These are phyloP conservation scores for Carex pumila DNA, from an alignment of 176 grass and related monocot genomes.

Conservation along the genomic window DNA sequence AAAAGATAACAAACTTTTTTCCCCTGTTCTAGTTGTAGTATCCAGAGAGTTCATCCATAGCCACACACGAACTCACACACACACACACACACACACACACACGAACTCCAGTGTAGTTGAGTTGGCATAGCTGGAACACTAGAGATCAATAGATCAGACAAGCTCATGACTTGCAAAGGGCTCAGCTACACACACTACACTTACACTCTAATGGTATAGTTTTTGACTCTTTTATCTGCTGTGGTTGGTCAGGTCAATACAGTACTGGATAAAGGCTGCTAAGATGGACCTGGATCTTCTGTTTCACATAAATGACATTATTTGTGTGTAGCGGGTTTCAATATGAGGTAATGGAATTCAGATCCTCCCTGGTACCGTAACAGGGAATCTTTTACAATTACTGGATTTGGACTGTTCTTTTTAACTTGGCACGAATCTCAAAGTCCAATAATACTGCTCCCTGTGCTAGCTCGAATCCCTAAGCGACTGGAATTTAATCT, in stretches of 20 bases:
- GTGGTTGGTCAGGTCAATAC: background rate
- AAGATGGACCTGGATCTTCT: background rate
- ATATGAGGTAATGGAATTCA: too few species aligned
- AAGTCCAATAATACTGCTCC: too few species aligned
- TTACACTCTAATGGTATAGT: background rate
- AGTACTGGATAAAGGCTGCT: conserved; percentile 11
- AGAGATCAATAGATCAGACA: background rate
- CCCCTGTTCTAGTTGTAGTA: background rate
- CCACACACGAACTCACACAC: conserved; percentile 5
- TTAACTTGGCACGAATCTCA: background rate
- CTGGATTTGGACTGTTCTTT: too few species aligned
- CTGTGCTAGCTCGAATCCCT: too few species aligned
- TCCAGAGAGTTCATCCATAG: background rate
- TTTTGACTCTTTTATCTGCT: background rate
- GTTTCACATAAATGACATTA: background rate
- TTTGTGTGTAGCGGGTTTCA: background rate
- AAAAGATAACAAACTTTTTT: conserved; percentile 22
- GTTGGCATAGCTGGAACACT: background rate
- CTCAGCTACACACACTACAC: background rate
- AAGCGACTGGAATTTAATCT: too few species aligned
- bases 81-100: conserved; percentile 7
- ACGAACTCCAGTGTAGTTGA: background rate
- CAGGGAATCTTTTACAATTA: too few species aligned
- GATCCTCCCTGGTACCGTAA: too few species aligned
- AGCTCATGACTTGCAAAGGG: background rate